A percentile compares a stretch with the other conserved stretches of the same genome.
These are phyloP conservation scores for Termitomyces sp. DNA, from an alignment of 768 basidiomycete species.

Conservation along the genomic window DNA sequence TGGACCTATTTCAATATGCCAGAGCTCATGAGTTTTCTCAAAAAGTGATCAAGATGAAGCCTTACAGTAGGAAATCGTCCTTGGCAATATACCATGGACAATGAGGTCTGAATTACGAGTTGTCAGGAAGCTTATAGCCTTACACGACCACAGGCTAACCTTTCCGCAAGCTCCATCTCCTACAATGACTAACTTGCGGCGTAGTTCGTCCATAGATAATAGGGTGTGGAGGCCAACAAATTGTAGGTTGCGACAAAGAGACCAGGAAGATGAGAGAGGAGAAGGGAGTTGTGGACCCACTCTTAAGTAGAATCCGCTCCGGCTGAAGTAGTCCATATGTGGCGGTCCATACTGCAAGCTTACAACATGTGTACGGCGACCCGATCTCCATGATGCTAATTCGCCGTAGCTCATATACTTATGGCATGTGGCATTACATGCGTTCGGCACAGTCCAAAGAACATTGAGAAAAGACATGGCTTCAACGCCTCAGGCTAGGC, in stretches of 20 bases:
- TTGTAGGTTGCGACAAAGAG: not conserved
- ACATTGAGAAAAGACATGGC: not conserved
- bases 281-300: not conserved
- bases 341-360: not conserved
- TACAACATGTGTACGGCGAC: not conserved
- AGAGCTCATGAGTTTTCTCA: not conserved
- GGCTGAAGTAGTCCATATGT: not conserved
- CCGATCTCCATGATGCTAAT: not conserved
- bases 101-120: not conserved
- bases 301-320: not conserved
- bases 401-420: not conserved
- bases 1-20: slow-evolving; percentile 62
- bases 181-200: slow-evolving; percentile 97
- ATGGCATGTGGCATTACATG: not conserved
- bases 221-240: not conserved
- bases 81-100: slow-evolving; percentile 5
- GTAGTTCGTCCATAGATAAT: slow-evolving; percentile 80
- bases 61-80: slow-evolving; percentile 5
- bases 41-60: not conserved
- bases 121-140: not conserved
- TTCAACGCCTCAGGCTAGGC: not conserved
- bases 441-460: not conserved
- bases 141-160: slow-evolving; percentile 32
- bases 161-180: slow-evolving; percentile 98
- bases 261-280: not conserved